phyloP scores from a whole-genome alignment of 371 early-diverging fungal species.

The Mucor velutinosus region DNA sequence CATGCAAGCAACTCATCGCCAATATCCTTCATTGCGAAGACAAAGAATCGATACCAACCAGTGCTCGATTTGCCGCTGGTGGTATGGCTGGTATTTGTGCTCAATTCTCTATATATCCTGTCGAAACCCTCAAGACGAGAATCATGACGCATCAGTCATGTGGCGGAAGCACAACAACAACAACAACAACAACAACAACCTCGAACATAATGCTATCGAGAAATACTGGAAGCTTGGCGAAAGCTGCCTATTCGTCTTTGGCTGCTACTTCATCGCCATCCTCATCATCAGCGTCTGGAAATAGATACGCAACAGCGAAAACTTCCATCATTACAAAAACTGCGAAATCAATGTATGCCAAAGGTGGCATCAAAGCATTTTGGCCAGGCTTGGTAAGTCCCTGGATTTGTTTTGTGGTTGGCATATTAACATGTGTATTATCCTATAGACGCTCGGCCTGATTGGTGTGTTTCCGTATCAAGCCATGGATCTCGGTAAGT shows the following conservation, averaged over 20 bases:
- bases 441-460: constrained; percentile 48
- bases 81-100: constrained; percentile 73
- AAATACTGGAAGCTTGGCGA: neutral
- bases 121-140: constrained; percentile 77
- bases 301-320: neutral
- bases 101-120: constrained; percentile 74
- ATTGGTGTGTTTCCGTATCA: constrained; percentile 82
- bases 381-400: constrained; percentile 68
- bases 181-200: neutral
- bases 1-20: constrained; percentile 58
- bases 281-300: neutral
- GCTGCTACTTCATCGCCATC: neutral
- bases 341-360: constrained; percentile 59
- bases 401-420: neutral
- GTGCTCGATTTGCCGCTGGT: constrained; percentile 75
- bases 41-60: constrained; percentile 57
- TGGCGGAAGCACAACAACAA: neutral
- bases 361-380: constrained; percentile 66
- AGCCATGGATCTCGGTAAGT: constrained; percentile 67
- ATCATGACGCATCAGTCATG: constrained; percentile 57
- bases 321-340: constrained; percentile 35
- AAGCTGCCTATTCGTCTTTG: constrained; percentile 9
- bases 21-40: constrained; percentile 40
- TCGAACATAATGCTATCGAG: neutral
- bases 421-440: neutral